Conservation (phyloP, 352 stramenopile species). For the Globisporangium cystogenes region DNA sequence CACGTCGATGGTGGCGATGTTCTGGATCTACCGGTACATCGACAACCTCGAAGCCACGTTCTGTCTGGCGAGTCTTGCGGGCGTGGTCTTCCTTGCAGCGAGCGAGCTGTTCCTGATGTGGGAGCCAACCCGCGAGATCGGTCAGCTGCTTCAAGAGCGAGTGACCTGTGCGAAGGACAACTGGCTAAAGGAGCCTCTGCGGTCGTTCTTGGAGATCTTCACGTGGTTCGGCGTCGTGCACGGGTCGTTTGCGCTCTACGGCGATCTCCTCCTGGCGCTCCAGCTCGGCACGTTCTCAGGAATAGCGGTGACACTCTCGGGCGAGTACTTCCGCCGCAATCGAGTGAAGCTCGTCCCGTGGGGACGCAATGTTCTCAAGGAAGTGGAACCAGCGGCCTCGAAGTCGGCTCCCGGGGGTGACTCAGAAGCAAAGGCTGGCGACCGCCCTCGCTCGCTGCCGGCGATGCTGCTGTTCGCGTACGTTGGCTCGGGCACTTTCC, state of each 20-base stretch:
- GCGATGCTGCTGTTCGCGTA: constrained; percentile 82
- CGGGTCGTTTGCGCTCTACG: constrained; percentile 76
- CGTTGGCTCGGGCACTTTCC: constrained; percentile 79
- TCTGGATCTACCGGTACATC: constrained; percentile 84
- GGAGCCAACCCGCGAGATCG: constrained; percentile 66
- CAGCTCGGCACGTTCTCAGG: constrained; percentile 81
- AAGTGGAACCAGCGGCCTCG: neutral
- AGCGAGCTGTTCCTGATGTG: constrained; percentile 83
- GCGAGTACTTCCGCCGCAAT: constrained; percentile 71
- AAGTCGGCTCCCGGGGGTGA: constrained; percentile 6
- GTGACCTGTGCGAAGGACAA: constrained; percentile 77
- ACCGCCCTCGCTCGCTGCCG: constrained; percentile 25
- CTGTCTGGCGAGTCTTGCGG: constrained; percentile 68
- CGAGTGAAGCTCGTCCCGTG: constrained; percentile 49
- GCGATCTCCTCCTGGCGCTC: constrained; percentile 70
- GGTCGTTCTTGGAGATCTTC: constrained; percentile 80
- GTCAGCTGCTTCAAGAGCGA: constrained; percentile 65
- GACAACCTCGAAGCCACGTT: constrained; percentile 84
- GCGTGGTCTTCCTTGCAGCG: constrained; percentile 73
- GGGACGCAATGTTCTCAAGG: constrained; percentile 14
- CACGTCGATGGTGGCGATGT: constrained; percentile 56
- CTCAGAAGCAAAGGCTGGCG: constrained; percentile 6
- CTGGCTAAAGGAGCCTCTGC: constrained; percentile 65
- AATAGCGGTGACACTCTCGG: constrained; percentile 72
- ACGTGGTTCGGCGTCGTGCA: constrained; percentile 78